Percentiles rank a stretch among this genome's conserved stretches.
phyloP scores from a whole-genome alignment of 768 basidiomycete genomes.

The Grammothele lineata region DNA sequence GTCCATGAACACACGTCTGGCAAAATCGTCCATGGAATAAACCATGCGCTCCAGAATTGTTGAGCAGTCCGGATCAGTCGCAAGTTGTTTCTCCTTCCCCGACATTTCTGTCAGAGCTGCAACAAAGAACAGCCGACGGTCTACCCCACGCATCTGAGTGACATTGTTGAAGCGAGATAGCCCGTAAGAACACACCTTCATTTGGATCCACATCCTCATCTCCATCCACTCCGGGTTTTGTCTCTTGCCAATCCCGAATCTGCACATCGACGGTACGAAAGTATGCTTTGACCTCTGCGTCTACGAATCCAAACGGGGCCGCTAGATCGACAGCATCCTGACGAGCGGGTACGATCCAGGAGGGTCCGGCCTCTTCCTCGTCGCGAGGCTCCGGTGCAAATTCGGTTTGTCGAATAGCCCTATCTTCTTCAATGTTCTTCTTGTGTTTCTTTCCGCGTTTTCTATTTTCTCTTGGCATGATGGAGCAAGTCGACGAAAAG shows the following conservation, averaged over 20 bases:
- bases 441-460: slow-evolving; percentile 78
- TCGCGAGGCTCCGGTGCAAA: slow-evolving; percentile 10
- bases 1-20: slow-evolving; percentile 87
- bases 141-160: slow-evolving; percentile 2
- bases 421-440: slow-evolving; percentile 34
- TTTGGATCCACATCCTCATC: slow-evolving; percentile 56
- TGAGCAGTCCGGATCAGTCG: slow-evolving; percentile 93
- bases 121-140: slow-evolving; percentile 19
- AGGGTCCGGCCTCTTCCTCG: slow-evolving; percentile 42
- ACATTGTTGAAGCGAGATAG: background rate
- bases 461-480: slow-evolving; percentile 76
- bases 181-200: slow-evolving; percentile 47
- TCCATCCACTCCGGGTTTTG: slow-evolving; percentile 36
- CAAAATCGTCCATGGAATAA: slow-evolving; percentile 95
- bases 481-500: background rate
- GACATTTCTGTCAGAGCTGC: slow-evolving; percentile 80
- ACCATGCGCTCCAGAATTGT: slow-evolving; percentile 84
- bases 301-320: slow-evolving; percentile 87
- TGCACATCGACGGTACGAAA: slow-evolving; percentile 86
- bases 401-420: too few species aligned
- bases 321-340: slow-evolving; percentile 46
- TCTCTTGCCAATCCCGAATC: slow-evolving; percentile 82
- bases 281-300: slow-evolving; percentile 89
- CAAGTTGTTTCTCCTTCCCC: slow-evolving; percentile 83
- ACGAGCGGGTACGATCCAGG: slow-evolving; percentile 60